A percentile compares a stretch with the other conserved stretches of the same genome.
phyloP scores from a whole-genome alignment of 345 rosid species.

The Iberis pinnata region DNA sequence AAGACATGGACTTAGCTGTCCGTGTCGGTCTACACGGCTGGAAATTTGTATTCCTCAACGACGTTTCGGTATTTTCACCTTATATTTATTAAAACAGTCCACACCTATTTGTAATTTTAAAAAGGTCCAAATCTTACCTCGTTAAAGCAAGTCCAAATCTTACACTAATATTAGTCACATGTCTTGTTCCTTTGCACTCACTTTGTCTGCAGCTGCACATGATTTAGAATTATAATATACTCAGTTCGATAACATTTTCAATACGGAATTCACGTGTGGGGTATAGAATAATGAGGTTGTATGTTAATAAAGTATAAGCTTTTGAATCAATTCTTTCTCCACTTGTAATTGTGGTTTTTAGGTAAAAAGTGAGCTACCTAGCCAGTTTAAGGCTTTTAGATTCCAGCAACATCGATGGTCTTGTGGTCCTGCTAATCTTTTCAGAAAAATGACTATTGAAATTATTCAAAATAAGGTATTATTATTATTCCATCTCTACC shows the following conservation, averaged over 20 bases:
- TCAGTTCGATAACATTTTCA: neutral
- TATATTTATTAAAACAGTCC: neutral
- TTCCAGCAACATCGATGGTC: conserved; percentile 69
- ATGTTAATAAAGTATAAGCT: neutral
- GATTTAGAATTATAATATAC: neutral
- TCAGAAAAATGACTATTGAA: conserved; percentile 49
- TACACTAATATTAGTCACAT: conserved; percentile 12
- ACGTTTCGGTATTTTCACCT: conserved; percentile 45
- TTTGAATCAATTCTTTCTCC: too few relatives aligned
- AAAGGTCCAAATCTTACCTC: neutral
- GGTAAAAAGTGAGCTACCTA: conserved; percentile 63
- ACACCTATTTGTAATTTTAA: neutral
- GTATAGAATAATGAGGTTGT: neutral
- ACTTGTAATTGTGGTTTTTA: conserved; percentile 5
- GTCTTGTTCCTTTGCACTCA: conserved; percentile 16
- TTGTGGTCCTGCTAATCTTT: conserved; percentile 66
- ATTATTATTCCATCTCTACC: neutral
- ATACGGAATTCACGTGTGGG: neutral
- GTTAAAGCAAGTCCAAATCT: conserved; percentile 10
- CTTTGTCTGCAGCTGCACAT: conserved; percentile 13
- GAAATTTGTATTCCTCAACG: conserved; percentile 89
- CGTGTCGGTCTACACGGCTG: conserved; percentile 86
- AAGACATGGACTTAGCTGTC: conserved; percentile 99
- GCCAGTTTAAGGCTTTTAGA: conserved; percentile 49
- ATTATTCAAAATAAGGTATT: conserved; percentile 39